Evolutionary conservation across 805 yeast species (phyloP).

Genomic region (Yarrowia phangngaensis): DNA sequence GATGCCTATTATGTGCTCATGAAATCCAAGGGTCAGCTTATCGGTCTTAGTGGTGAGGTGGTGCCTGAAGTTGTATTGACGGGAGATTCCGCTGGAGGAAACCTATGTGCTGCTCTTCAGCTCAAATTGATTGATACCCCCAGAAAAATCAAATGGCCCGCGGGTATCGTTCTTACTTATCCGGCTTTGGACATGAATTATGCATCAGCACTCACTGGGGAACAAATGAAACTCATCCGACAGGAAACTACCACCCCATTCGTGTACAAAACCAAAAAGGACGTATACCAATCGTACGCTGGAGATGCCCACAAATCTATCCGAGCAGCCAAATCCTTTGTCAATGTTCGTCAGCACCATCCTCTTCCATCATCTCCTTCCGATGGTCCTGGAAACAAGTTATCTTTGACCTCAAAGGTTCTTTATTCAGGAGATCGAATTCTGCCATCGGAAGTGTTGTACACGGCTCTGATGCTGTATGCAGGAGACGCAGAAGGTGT

Average conservation of each 20-base stretch:
- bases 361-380: constrained; percentile 7
- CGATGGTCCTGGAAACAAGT: constrained; percentile 27
- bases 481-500: constrained; percentile 31
- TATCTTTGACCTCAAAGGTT: constrained; percentile 37
- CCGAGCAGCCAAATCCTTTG: constrained; percentile 15
- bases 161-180: constrained; percentile 34
- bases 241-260: constrained; percentile 28
- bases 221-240: constrained; percentile 33
- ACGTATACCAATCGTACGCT: constrained; percentile 27
- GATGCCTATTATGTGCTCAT: constrained; percentile 35
- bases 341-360: constrained; percentile 1
- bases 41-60: constrained; percentile 28
- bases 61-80: constrained; percentile 41
- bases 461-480: constrained; percentile 34
- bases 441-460: constrained; percentile 35
- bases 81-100: constrained; percentile 49
- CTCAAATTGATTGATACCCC: constrained; percentile 31
- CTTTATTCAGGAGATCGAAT: constrained; percentile 34
- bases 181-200: constrained; percentile 37
- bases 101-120: constrained; percentile 37
- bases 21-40: constrained; percentile 27
- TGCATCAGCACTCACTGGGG: constrained; percentile 32
- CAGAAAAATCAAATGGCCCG: constrained; percentile 30
- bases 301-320: constrained; percentile 11
- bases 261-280: constrained; percentile 30